Evolutionary conservation across 805 yeast species (phyloP).

Genomic region (Lachancea meyersii): DNA sequence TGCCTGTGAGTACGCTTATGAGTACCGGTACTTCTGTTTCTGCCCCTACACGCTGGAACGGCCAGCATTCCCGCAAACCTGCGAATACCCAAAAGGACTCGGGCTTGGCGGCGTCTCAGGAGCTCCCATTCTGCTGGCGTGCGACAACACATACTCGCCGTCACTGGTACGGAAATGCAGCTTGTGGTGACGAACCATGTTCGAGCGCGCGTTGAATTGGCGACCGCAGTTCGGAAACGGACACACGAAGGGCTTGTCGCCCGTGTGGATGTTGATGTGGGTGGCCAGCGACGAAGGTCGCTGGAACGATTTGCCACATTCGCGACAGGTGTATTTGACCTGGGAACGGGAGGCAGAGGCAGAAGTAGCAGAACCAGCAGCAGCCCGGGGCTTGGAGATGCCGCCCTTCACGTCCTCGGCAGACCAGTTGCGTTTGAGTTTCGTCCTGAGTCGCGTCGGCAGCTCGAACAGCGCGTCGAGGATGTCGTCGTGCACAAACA

Average conservation of each 20-base stretch:
- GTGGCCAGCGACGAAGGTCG: slow-evolving; percentile 85
- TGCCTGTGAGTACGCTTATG: no score
- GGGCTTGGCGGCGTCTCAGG: no score
- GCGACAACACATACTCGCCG: slow-evolving; percentile 20
- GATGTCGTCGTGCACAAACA: neutral
- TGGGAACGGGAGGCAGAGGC: neutral
- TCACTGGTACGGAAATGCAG: slow-evolving; percentile 20
- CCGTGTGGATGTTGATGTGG: slow-evolving; percentile 77
- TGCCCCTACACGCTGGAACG: neutral
- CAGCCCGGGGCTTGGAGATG: no score
- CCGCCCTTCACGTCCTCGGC: neutral
- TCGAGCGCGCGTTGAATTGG: slow-evolving; percentile 41
- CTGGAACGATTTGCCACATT: slow-evolving; percentile 71
- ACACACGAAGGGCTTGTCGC: slow-evolving; percentile 84
- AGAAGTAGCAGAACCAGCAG: no score
- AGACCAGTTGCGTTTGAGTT: slow-evolving; percentile 4
- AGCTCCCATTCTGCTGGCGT: no score
- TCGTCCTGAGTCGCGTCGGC: neutral
- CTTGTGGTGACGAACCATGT: slow-evolving; percentile 29
- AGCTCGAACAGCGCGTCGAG: neutral
- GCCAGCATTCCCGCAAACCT: neutral
- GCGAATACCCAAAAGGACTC: no score
- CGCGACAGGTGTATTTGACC: slow-evolving; percentile 46
- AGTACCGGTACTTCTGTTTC: no score
- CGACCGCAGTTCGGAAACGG: slow-evolving; percentile 54